Evolutionary conservation across 164 flowering plant species (phyloP), one percentile per base, ranked within the genome.

Genomic region (Magnolia sinica): DNA sequence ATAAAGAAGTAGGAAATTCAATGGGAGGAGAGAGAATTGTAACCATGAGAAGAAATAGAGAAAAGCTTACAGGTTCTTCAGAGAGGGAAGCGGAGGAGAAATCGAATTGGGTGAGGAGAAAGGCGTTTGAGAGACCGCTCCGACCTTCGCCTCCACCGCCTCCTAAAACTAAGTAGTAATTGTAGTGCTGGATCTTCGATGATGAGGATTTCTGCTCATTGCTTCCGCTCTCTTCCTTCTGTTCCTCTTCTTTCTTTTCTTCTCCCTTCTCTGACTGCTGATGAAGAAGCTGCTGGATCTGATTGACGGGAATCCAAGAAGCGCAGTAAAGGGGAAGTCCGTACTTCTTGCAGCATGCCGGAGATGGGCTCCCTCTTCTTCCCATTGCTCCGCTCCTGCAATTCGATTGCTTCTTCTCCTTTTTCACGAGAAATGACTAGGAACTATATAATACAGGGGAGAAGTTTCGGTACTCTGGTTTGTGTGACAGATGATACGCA

Each of bases 131-230:
- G 74, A 92, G 86, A 18, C 98, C 99, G 75, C 90, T 94, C 14
- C 82, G 82, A 31, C 98, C 96, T 79, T 91, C 96, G 1, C 99
- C 99, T 2, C 99, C 98, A 14, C 99, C 99, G 23, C 98, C 99
- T 49, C 91, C 82, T 22, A 92, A 77, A 13, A 91, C 90, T 50
- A 92, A 75, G 76, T 76, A 87, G 72, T 73, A 37, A 1, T 64
- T 18, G 58, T 76, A 16, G 0, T 55, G 61, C 70, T 71, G 59
- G 23, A 24, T 45, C 66, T 59, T 24, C 50, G 8, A 50, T 45
- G 76, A 20, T 65, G 70, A 68, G 4, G 79, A 69, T 73, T 64
- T 65, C 5, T 63, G 70, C 50, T 61, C 80, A 27, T 64, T 78
- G 22, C 73, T 16, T 29, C 75, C 82, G 18, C 10, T 27, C 22